Evolutionary conservation across 2,329 filamentous ascomycete genomes (phyloP).

Genomic region (Paraphaeosphaeria minitans): DNA sequence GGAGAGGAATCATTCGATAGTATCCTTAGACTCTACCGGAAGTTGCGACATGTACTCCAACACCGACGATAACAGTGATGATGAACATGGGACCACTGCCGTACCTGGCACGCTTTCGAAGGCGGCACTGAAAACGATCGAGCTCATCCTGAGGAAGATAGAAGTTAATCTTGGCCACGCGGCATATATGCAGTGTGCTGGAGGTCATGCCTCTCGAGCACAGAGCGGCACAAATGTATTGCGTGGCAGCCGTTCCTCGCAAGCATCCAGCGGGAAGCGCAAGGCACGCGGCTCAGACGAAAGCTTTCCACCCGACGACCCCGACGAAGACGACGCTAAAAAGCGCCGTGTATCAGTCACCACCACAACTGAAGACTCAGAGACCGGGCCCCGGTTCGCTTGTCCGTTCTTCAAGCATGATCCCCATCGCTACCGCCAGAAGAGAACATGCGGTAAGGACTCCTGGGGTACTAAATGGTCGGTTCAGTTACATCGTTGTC

Average conservation of each 20-base stretch:
- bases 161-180: conserved; percentile 33
- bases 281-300: conserved; percentile 28
- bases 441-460: conserved; percentile 47
- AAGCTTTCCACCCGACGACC: conserved; percentile 22
- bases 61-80: conserved; percentile 33
- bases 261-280: conserved; percentile 28
- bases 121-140: conserved; percentile 31
- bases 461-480: too few relatives aligned
- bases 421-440: conserved; percentile 41
- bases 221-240: conserved; percentile 15
- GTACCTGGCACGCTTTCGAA: conserved; percentile 16
- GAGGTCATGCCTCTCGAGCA: conserved; percentile 15
- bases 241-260: conserved; percentile 16
- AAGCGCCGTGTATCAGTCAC: conserved; percentile 31
- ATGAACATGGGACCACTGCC: conserved; percentile 18
- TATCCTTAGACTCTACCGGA: conserved; percentile 33
- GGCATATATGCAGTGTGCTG: conserved; percentile 31
- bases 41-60: conserved; percentile 38
- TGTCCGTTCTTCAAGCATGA: conserved; percentile 52
- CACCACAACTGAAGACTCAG: conserved; percentile 32
- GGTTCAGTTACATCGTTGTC: too few relatives aligned
- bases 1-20: conserved; percentile 32
- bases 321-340: conserved; percentile 31
- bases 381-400: conserved; percentile 37
- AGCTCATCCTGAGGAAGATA: conserved; percentile 36